These are phyloP conservation scores for Apiotrichum porosum DNA, from an alignment of 1,284 basidiomycete genomes.

Conservation along the genomic window DNA sequence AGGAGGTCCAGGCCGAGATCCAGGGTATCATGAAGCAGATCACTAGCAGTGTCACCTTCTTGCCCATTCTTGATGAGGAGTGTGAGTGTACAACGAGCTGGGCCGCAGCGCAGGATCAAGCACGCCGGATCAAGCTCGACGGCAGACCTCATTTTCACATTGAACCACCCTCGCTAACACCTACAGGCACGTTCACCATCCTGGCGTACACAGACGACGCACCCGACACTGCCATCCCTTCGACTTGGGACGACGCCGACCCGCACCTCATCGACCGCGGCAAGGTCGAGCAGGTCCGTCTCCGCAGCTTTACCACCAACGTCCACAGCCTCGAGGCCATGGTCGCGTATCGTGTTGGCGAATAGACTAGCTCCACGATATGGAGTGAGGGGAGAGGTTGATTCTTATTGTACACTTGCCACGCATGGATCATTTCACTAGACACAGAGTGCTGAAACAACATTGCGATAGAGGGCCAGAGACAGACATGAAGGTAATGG, in stretches of 20 bases:
- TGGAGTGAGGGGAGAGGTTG: too few species aligned
- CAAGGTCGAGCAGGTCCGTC: constrained; percentile 92
- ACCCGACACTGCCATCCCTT: constrained; percentile 66
- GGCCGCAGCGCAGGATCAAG: too few species aligned
- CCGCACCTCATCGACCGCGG: constrained; percentile 90
- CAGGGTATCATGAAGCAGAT: constrained; percentile 98
- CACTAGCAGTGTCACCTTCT: constrained; percentile 89
- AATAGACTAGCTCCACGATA: constrained; percentile 24
- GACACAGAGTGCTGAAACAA: too few species aligned
- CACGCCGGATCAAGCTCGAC: too few species aligned
- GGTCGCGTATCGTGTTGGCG: constrained; percentile 46
- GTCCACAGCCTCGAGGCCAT: constrained; percentile 74
- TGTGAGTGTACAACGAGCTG: too few species aligned
- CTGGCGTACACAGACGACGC: constrained; percentile 76
- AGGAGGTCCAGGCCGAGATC: constrained; percentile 95
- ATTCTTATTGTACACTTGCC: background rate
- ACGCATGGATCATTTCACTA: constrained; percentile 4
- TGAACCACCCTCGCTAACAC: too few species aligned
- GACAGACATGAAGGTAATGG: too few species aligned
- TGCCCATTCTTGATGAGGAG: constrained; percentile 90
- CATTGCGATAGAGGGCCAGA: background rate
- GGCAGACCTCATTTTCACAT: too few species aligned
- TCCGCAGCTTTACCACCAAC: constrained; percentile 85
- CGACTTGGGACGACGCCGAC: constrained; percentile 88
- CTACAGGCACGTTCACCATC: constrained; percentile 70